phyloP scores from a whole-genome alignment of 208 protist species.

The Trypanosoma rangeli region DNA sequence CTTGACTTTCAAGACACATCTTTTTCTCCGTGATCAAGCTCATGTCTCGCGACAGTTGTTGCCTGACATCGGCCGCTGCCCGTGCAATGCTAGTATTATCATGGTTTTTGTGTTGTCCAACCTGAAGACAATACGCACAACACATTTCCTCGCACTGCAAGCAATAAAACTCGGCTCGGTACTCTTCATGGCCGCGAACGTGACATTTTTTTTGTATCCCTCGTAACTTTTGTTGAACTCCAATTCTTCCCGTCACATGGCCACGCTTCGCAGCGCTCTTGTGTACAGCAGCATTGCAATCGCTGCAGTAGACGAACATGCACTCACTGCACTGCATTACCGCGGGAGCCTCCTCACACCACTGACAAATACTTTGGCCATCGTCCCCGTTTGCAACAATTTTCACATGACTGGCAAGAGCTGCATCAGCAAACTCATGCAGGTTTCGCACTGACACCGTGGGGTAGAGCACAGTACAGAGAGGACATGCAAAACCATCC shows the following conservation, averaged over 20 bases:
- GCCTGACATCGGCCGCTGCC: conserved; percentile 59
- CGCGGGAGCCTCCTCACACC: conserved; percentile 63
- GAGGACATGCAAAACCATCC: conserved; percentile 48
- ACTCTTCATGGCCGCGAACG: conserved; percentile 69
- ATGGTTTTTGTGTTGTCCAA: conserved; percentile 72
- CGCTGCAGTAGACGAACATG: conserved; percentile 64
- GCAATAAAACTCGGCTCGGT: conserved; percentile 84
- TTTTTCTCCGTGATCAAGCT: conserved; percentile 43
- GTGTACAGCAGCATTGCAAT: conserved; percentile 71
- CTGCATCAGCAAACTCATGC: conserved; percentile 35
- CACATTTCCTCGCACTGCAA: conserved; percentile 66
- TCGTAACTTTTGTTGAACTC: conserved; percentile 36
- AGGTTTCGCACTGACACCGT: conserved; percentile 38
- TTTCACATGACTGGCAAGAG: conserved; percentile 50
- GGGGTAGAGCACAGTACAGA: conserved; percentile 46
- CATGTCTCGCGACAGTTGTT: conserved; percentile 59
- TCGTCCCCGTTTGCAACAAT: conserved; percentile 33
- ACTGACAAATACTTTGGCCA: conserved; percentile 59
- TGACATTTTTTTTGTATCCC: conserved; percentile 48
- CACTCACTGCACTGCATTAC: conserved; percentile 73
- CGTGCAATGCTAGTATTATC: conserved; percentile 36
- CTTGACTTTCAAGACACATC: conserved; percentile 50
- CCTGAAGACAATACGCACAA: conserved; percentile 87
- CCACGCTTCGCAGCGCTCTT: conserved; percentile 67
- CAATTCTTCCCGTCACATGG: conserved; percentile 43